phyloP scores from a whole-genome alignment of 2,329 filamentous ascomycete genomes.

The Penicillium sp. region DNA sequence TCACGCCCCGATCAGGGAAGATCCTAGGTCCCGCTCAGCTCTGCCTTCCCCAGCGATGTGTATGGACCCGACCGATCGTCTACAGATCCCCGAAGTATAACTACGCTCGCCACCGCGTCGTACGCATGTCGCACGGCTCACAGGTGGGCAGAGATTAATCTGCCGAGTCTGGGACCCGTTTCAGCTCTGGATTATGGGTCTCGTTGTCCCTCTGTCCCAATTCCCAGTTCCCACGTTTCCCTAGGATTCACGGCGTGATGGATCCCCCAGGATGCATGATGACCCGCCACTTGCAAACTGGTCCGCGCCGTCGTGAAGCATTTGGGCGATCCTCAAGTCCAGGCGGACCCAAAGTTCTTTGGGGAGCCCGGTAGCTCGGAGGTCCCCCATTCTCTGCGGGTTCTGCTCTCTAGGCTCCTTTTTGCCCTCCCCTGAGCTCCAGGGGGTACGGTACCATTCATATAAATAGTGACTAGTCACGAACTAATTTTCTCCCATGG shows the following conservation, averaged over 20 bases:
- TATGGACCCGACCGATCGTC: constrained; percentile 4
- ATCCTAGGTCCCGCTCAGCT: constrained; percentile 8
- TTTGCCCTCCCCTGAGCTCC: not conserved
- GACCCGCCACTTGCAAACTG: constrained; percentile 32
- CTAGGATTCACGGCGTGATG: constrained; percentile 21
- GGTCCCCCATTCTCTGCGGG: not conserved
- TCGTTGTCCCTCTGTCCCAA: not conserved
- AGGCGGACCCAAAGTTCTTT: not conserved
- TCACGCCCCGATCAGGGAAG: constrained; percentile 9
- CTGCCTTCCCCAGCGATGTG: not conserved
- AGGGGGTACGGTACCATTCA: not conserved
- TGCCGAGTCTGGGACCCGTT: constrained; percentile 1
- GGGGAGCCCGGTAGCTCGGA: not conserved
- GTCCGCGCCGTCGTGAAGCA: constrained; percentile 13
- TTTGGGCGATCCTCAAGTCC: not conserved
- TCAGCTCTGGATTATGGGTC: not conserved
- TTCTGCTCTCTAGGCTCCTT: not conserved
- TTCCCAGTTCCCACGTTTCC: constrained; percentile 3
- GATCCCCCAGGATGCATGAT: constrained; percentile 27
- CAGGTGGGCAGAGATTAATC: constrained; percentile 1
- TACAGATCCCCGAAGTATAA: constrained; percentile 7
- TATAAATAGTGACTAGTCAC: constrained; percentile 3
- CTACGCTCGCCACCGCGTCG: not conserved
- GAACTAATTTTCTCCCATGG: not conserved
- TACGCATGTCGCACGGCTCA: constrained; percentile 4